phyloP scores from a whole-genome alignment of 768 basidiomycete genomes.

The Russula sp. region DNA sequence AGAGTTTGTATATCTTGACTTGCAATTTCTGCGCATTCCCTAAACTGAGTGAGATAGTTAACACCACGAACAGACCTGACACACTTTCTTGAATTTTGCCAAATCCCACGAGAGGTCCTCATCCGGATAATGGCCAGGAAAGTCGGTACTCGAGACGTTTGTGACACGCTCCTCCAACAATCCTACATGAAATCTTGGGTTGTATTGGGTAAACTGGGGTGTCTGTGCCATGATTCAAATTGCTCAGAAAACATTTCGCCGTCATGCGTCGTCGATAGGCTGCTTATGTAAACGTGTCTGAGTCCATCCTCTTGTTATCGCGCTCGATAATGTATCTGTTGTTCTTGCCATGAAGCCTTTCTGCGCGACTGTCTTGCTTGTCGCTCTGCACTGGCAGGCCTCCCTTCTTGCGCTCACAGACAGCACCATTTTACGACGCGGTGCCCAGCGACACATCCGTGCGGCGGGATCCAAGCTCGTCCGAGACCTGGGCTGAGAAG shows the following conservation, averaged over 20 bases:
- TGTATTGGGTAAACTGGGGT: conserved; percentile 29
- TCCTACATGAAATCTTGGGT: conserved; percentile 59
- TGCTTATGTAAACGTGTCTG: conserved; percentile 8
- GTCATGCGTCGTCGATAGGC: no score
- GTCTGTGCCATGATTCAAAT: conserved; percentile 18
- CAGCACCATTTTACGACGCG: conserved; percentile 6
- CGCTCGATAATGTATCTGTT: no score
- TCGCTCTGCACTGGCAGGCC: background rate
- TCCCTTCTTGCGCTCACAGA: conserved; percentile 2
- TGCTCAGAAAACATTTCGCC: background rate
- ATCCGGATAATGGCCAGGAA: conserved; percentile 82
- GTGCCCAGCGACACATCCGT: background rate
- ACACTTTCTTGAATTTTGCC: conserved; percentile 69
- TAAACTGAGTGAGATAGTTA: conserved; percentile 32
- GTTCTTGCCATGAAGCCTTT: no score
- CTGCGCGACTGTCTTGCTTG: background rate
- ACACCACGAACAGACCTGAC: conserved; percentile 31
- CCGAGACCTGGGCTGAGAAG: conserved; percentile 54
- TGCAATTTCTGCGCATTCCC: conserved; percentile 57
- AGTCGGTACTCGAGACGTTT: conserved; percentile 85
- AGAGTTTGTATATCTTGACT: conserved; percentile 74
- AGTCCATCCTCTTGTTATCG: no score
- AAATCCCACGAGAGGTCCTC: conserved; percentile 88
- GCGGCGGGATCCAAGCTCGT: background rate
- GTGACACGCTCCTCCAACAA: conserved; percentile 68